Conservation (phyloP, 257 asterid genomes). For the Datura wrightii region DNA sequence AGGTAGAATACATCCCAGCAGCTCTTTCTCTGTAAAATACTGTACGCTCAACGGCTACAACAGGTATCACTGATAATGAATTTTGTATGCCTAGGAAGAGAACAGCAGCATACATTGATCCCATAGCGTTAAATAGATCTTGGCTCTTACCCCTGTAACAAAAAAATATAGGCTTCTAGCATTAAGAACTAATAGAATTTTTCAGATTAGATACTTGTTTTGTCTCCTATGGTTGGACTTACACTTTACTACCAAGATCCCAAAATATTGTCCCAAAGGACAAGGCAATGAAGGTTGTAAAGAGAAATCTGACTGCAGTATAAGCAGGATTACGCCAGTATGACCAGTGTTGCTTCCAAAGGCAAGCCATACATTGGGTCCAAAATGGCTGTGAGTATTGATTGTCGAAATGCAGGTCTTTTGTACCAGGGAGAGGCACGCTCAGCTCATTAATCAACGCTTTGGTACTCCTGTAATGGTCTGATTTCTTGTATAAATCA, state of each 20-base stretch:
- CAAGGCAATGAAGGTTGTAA: constrained; percentile 64
- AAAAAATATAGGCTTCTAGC: neutral
- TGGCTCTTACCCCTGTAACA: constrained; percentile 44
- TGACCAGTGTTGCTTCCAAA: constrained; percentile 70
- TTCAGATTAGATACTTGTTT: neutral
- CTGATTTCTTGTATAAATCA: constrained; percentile 50
- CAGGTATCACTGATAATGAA: constrained; percentile 71
- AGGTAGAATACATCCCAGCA: constrained; percentile 28
- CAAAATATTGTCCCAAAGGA: constrained; percentile 77
- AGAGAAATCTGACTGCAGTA: constrained; percentile 64
- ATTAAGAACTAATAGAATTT: neutral
- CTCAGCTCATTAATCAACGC: constrained; percentile 49
- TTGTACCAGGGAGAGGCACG: constrained; percentile 44
- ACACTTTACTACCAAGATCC: constrained; percentile 67
- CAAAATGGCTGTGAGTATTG: constrained; percentile 51
- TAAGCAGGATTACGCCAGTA: constrained; percentile 88
- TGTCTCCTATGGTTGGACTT: constrained; percentile 31
- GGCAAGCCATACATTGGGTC: constrained; percentile 56
- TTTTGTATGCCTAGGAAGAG: constrained; percentile 68
- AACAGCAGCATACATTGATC: constrained; percentile 68
- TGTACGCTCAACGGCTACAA: constrained; percentile 72
- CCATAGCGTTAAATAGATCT: constrained; percentile 70
- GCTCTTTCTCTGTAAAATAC: constrained; percentile 78
- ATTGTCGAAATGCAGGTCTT: constrained; percentile 46
- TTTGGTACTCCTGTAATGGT: constrained; percentile 57